These are phyloP conservation scores for Kwoniella newhampshirensis DNA, from an alignment of 768 basidiomycete species.

Conservation along the genomic window DNA sequence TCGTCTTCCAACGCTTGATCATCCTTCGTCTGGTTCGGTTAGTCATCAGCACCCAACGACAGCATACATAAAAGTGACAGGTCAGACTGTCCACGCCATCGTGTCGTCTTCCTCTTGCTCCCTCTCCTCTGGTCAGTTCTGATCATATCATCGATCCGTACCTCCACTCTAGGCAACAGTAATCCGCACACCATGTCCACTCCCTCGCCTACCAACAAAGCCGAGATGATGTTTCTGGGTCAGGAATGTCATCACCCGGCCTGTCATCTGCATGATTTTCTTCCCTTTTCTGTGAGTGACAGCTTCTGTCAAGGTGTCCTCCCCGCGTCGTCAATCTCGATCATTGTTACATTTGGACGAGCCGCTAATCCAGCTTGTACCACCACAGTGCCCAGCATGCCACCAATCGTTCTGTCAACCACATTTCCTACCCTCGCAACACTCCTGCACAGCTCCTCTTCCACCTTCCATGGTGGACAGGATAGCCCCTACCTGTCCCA, in stretches of 20 bases:
- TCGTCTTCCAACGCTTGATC: not conserved
- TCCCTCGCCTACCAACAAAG: conserved; percentile 11
- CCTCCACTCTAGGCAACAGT: not conserved
- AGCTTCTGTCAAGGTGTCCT: no score
- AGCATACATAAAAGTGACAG: not conserved
- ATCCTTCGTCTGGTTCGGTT: not conserved
- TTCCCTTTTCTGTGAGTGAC: conserved; percentile 47
- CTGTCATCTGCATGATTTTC: conserved; percentile 51
- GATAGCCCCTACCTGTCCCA: conserved; percentile 48
- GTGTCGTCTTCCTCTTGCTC: not conserved
- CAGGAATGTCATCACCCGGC: conserved; percentile 48
- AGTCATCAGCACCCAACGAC: not conserved
- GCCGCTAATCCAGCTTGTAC: no score
- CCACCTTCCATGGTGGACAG: conserved; percentile 47
- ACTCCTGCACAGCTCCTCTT: conserved; percentile 44
- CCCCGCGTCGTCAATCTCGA: no score
- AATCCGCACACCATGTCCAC: conserved; percentile 15
- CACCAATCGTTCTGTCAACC: conserved; percentile 49
- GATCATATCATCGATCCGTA: not conserved
- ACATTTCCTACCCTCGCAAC: conserved; percentile 50
- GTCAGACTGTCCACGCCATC: no score
- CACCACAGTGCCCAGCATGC: conserved; percentile 51
- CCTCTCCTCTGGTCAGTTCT: not conserved
- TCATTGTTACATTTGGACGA: no score
- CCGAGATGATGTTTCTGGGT: conserved; percentile 52